A percentile compares a stretch with the other conserved stretches of the same genome.
These are phyloP conservation scores for Citrus mangshanensis DNA, from an alignment of 345 rosid species.

Conservation along the genomic window DNA sequence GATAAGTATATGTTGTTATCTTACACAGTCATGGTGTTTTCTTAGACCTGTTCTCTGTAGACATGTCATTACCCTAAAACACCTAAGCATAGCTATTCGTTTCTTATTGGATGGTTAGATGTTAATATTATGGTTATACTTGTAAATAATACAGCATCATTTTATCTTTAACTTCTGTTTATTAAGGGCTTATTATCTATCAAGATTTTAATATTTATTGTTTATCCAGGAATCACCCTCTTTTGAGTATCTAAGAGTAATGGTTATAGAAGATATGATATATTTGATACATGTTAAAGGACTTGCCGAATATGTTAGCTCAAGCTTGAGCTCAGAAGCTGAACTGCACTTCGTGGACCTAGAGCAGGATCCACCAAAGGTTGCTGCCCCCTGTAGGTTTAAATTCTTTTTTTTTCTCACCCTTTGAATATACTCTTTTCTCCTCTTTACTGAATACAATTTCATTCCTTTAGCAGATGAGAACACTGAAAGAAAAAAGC, in stretches of 20 bases:
- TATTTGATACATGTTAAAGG: slow-evolving; percentile 62
- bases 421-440: slow-evolving; percentile 1
- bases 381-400: slow-evolving; percentile 19
- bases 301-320: slow-evolving; percentile 49
- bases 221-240: slow-evolving; percentile 46
- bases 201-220: not conserved
- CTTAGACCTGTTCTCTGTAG: not conserved
- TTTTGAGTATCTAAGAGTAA: slow-evolving; percentile 60
- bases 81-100: not conserved
- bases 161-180: not conserved
- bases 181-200: not conserved
- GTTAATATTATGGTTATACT: not conserved
- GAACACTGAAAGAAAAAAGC: slow-evolving; percentile 38
- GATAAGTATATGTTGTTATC: not conserved
- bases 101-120: not conserved
- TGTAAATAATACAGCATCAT: not conserved
- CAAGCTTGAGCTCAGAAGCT: slow-evolving; percentile 55
- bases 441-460: not conserved
- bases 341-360: slow-evolving; percentile 59
- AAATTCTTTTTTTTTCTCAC: not conserved
- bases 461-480: slow-evolving; percentile 50
- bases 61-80: not conserved
- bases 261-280: slow-evolving; percentile 89
- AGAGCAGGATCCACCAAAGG: slow-evolving; percentile 93
- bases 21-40: not conserved